Percentiles rank a stretch among this genome's conserved stretches.
phyloP scores from a whole-genome alignment of 352 stramenopile species.

The Pythium vanterpoolii region DNA sequence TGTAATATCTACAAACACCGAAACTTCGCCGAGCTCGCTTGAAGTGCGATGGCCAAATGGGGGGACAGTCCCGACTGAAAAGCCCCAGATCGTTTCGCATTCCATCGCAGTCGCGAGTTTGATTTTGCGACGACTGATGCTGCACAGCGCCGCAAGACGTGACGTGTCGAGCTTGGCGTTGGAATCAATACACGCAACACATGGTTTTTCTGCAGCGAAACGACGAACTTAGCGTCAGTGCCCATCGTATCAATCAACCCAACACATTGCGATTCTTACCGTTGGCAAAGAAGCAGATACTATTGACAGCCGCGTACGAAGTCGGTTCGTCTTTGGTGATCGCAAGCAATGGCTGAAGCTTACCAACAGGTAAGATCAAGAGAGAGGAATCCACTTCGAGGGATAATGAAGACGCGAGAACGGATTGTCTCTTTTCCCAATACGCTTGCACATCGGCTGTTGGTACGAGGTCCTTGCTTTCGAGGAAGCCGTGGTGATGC shows the following conservation, averaged over 20 bases:
- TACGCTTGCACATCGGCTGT: conserved; percentile 29
- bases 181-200: conserved; percentile 57
- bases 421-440: conserved; percentile 25
- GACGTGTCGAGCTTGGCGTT: conserved; percentile 58
- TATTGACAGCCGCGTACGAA: conserved; percentile 53
- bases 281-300: conserved; percentile 73
- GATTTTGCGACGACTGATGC: conserved; percentile 54
- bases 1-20: conserved; percentile 40
- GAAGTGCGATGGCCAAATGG: conserved; percentile 44
- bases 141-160: conserved; percentile 42
- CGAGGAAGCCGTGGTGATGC: not conserved
- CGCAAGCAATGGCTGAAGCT: conserved; percentile 30
- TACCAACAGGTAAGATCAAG: conserved; percentile 33
- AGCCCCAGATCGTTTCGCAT: conserved; percentile 59
- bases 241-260: not conserved
- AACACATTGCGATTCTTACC: conserved; percentile 24
- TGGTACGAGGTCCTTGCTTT: conserved; percentile 25
- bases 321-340: conserved; percentile 23
- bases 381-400: not conserved
- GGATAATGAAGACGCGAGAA: not conserved
- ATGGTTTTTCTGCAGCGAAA: conserved; percentile 34
- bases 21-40: conserved; percentile 8
- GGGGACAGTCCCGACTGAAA: conserved; percentile 56
- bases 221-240: not conserved
- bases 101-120: conserved; percentile 63